Evolutionary conservation across 2,329 filamentous ascomycete genomes (phyloP).

Genomic region (Epichloe hybrida): DNA sequence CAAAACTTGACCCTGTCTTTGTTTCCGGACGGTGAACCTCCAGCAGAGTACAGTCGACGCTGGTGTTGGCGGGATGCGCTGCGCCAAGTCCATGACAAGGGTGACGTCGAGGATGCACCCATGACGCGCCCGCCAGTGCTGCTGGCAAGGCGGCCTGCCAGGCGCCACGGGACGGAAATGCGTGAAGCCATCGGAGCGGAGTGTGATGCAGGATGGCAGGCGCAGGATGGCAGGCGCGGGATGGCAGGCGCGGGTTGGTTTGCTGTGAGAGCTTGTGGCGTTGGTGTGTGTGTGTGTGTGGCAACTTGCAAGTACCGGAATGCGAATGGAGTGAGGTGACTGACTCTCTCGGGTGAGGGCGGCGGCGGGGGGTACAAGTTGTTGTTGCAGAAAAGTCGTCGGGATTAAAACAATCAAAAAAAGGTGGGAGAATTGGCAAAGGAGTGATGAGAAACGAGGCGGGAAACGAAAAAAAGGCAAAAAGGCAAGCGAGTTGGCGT

Average conservation of each 20-base stretch:
- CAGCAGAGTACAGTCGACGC: constrained; percentile 25
- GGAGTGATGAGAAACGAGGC: no score
- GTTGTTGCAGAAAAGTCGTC: no score
- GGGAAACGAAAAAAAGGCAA: no score
- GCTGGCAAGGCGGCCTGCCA: constrained; percentile 10
- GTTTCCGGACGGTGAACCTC: constrained; percentile 15
- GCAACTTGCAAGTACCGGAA: no score
- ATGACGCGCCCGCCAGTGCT: constrained; percentile 2
- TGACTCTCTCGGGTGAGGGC: no score
- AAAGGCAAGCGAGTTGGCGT: no score
- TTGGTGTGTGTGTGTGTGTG: no score
- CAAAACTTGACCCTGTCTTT: constrained; percentile 38
- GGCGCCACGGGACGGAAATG: constrained; percentile 15
- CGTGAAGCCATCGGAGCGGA: constrained; percentile 18
- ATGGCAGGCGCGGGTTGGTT: background rate
- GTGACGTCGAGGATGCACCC: constrained; percentile 8
- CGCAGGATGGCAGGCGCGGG: background rate
- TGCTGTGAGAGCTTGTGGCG: background rate
- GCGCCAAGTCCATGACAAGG: constrained; percentile 1
- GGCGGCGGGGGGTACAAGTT: no score
- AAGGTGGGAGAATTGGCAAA: no score
- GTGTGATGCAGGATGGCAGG: background rate
- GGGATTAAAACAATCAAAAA: no score
- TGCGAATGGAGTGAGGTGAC: no score
- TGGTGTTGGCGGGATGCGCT: constrained; percentile 13